Evolutionary conservation across 1,284 basidiomycete species (phyloP).

Genomic region (Ceratobasidium sp.): DNA sequence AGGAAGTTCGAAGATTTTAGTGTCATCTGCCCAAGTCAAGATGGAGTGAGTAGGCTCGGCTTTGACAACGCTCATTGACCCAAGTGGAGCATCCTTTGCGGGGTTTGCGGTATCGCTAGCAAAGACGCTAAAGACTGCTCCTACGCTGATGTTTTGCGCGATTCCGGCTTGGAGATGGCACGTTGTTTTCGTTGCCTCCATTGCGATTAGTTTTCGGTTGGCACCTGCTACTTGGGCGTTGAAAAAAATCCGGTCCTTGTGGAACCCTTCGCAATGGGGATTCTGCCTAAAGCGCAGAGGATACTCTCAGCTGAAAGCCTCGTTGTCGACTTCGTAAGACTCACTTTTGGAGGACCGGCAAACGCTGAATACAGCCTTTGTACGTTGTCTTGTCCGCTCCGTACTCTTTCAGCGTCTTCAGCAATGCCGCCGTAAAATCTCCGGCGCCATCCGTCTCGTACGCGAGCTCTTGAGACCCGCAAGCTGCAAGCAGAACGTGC

Average conservation of each 20-base stretch:
- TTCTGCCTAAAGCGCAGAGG: background rate
- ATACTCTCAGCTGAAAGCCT: background rate
- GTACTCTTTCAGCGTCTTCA: background rate
- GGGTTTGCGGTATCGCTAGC: background rate
- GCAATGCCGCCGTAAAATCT: conserved; percentile 8
- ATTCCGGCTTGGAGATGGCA: conserved; percentile 4
- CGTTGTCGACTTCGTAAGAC: background rate
- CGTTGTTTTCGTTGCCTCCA: background rate
- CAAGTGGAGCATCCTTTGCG: background rate
- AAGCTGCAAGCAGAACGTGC: conserved; percentile 25
- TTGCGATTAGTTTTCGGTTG: background rate
- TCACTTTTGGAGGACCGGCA: background rate
- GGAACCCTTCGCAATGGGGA: conserved; percentile 14
- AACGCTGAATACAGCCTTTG: conserved; percentile 18
- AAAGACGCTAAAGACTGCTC: conserved; percentile 3
- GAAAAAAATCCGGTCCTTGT: conserved; percentile 19
- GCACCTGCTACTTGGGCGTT: conserved; percentile 16
- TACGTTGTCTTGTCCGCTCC: conserved; percentile 22
- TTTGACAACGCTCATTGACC: background rate
- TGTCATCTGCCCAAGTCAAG: background rate
- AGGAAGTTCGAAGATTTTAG: background rate
- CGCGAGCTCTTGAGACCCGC: conserved; percentile 4
- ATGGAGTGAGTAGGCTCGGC: background rate
- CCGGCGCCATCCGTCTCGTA: conserved; percentile 19
- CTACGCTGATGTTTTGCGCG: conserved; percentile 17